Evolutionary conservation across 2,329 filamentous ascomycete genomes (phyloP), one percentile per base, ranked within the genome.

Genomic region (Cryphonectria radicalis): DNA sequence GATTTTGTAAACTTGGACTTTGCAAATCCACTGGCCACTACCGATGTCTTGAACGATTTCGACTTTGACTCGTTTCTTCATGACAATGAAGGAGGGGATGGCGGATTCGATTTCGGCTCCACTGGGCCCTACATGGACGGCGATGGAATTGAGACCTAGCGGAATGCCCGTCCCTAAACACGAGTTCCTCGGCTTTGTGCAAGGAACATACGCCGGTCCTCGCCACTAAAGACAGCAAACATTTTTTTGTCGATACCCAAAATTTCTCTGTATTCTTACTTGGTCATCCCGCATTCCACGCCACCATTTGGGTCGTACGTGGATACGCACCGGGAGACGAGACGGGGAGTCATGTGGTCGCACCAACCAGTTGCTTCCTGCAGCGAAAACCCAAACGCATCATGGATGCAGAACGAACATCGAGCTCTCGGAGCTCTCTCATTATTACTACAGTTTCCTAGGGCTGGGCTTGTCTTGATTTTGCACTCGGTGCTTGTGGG

Each of bases 1-100:
- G 67, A 85, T 70, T 88, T 88, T 69, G 78, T 77, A 62, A 67
- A 75, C 57, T 84, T 91, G 80, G 87, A 87, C 70, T 87, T 89
- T 77, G 83, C 85, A 69, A 88, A 89, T 74, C 86, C 88, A 2
- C 78, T 86, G 37, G 82, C 83, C 72, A 84, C 84, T 7, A 81
- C 80, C 68, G 86, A 91, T 76, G 89, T 91, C 50, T 82, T 92
- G 64, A 89, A 88, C 75, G 89, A 90, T 74, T 92, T 92, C 76
- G 90, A 92, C 74, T 88, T 92, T 75, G 90, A 92, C 78, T 90
- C 89, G 1, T 92, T 92, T 82, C 81, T 92, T 10, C 88, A 91
- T 74, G 84, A 87, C 70, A 84, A 86, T 72, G 86, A 86, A 63
- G 82, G 80, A 46, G 85, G 84, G 57, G 82, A 82, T 59, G 79